phyloP scores from a whole-genome alignment of 2,329 filamentous ascomycete species.

The Stenocarpella maydis region DNA sequence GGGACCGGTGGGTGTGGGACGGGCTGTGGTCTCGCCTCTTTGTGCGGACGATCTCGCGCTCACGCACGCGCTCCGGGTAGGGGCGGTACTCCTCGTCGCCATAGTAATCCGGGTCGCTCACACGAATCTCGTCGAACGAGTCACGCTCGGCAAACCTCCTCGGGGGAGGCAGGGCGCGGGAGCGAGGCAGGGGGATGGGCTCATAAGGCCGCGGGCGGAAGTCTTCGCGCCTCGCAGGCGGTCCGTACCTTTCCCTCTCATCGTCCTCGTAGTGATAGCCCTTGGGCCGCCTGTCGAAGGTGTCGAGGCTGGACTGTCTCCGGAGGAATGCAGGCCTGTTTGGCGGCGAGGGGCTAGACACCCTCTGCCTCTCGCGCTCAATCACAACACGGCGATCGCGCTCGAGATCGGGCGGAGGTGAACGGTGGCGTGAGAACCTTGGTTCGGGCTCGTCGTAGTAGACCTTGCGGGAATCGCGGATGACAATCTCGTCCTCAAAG shows the following conservation, averaged over 20 bases:
- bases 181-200: conserved; percentile 75
- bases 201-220: conserved; percentile 58
- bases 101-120: conserved; percentile 73
- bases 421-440: conserved; percentile 38
- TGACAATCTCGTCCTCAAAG: conserved; percentile 56
- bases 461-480: conserved; percentile 56
- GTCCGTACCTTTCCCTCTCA: conserved; percentile 60
- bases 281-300: conserved; percentile 79
- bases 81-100: conserved; percentile 77
- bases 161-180: conserved; percentile 67
- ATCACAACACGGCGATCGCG: conserved; percentile 65
- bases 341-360: conserved; percentile 57
- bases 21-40: conserved; percentile 55
- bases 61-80: conserved; percentile 66
- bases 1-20: conserved; percentile 48
- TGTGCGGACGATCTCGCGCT: conserved; percentile 65
- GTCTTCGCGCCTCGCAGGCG: conserved; percentile 61
- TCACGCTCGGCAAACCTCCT: conserved; percentile 64
- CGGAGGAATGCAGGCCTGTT: conserved; percentile 74
- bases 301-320: conserved; percentile 89
- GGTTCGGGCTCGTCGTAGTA: conserved; percentile 54
- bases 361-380: conserved; percentile 62
- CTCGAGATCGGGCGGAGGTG: conserved; percentile 55
- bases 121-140: conserved; percentile 70
- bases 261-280: conserved; percentile 61